Base-by-base conservation (phyloP, 108 stramenopile species). In the Skeletonema costatum region DNA sequence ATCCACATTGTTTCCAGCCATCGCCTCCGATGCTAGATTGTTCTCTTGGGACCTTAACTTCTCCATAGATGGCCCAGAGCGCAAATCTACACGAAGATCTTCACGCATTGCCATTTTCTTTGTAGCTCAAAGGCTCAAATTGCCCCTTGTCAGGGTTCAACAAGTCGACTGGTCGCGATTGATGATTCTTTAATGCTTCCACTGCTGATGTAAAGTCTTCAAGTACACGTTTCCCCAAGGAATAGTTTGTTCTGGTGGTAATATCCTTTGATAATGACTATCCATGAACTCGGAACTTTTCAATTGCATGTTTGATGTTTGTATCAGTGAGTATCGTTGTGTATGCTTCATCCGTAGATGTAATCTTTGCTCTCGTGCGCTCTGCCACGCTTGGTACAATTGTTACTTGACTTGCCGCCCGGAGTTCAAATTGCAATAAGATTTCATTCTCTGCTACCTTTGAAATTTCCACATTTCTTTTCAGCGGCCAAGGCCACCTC, bases 71-170 rank as follows among this genome's bases (percentile, higher is more conserved):
- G 92, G 92, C 39, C 92, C 94, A 58, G 88, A 68, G 51, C 94
- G 65, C 33, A 95, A 63, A 83, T 95, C 94, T 32, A 95, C 65
- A 7, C 94, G 89, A 16, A 95, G 68, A 68, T 95, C 92, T 85
- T 93, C 94, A 51, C 94, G 66, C 95, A 93, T 93, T n/a, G 92
- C 87, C 73, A 92, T 71, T 81, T n/a, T 96, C 95, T 66, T 78
- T 80, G 51, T 93, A 96, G 59, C 70, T 69, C 58, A 89, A 71
- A 13, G 92, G 94, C 51, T 92, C 90, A 39, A 56, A 70, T 41
- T 61, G 25, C 17, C 77, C 83, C 5, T 48, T 51, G 8, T 78
- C 74, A 16, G 91, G 91, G 76, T 92, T 75, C 60, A 85, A 78
- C 8, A 95, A 60, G 71, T 95, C 85, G 6, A 95, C 89, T 36